Evolutionary conservation across 345 rosid species (phyloP).

Genomic region (Pistacia integerrima): DNA sequence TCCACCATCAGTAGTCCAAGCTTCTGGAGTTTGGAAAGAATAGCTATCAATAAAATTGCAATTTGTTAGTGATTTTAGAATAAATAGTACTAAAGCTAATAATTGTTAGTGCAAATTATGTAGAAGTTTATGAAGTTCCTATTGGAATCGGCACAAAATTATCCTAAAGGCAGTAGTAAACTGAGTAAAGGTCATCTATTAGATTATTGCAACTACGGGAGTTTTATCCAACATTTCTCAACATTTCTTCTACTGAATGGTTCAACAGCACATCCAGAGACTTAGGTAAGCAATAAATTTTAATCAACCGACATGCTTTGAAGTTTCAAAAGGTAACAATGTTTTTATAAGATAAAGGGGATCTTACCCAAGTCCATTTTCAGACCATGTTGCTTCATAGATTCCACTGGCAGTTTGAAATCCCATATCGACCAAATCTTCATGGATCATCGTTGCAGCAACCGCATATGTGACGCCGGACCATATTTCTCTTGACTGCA

Average conservation of each 20-base stretch:
- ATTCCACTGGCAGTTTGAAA: constrained; percentile 81
- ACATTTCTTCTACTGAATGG: too few species aligned
- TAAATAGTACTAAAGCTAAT: too few species aligned
- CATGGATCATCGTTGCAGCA: constrained; percentile 92
- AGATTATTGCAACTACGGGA: background rate
- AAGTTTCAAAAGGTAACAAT: background rate
- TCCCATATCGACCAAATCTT: constrained; percentile 64
- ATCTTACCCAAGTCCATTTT: constrained; percentile 76
- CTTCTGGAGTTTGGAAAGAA: too few species aligned
- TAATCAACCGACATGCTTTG: too few species aligned
- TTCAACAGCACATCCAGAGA: too few species aligned
- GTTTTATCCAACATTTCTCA: background rate
- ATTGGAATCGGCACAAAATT: background rate
- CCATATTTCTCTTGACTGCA: constrained; percentile 97
- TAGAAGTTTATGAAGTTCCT: background rate
- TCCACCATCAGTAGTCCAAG: too few species aligned
- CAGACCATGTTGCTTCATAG: constrained; percentile 82
- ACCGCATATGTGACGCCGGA: constrained; percentile 89
- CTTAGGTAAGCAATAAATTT: too few species aligned
- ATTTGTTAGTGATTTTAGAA: too few species aligned
- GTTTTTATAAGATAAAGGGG: background rate
- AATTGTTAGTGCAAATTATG: background rate
- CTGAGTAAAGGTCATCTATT: background rate
- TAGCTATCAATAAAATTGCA: too few species aligned
- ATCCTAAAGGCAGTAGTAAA: background rate